phyloP scores from a whole-genome alignment of 75 land plant genomes.

The Pinus tabuliformis region DNA sequence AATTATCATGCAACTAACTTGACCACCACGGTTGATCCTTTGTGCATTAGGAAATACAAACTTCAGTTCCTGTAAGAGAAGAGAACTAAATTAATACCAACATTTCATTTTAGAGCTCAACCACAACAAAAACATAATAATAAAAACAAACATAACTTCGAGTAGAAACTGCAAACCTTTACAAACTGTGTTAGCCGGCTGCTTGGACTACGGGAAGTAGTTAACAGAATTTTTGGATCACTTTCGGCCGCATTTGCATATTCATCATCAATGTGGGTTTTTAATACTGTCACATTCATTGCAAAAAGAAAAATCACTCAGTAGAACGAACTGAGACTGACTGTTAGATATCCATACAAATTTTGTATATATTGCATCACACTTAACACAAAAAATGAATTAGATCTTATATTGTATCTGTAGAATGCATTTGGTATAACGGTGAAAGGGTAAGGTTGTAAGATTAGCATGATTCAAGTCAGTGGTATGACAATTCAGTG shows the following conservation, averaged over 20 bases:
- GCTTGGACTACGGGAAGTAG: conserved; percentile 95
- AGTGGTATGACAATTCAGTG: no score
- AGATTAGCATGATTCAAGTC: no score
- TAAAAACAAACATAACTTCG: neutral
- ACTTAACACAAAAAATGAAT: no score
- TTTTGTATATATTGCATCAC: no score
- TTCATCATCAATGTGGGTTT: conserved; percentile 87
- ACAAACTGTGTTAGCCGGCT: conserved; percentile 89
- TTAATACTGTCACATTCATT: conserved; percentile 38
- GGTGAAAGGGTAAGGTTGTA: no score
- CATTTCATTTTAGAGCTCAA: neutral
- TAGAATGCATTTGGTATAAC: no score
- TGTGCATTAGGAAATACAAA: conserved; percentile 89
- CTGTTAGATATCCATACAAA: neutral
- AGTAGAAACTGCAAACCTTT: conserved; percentile 47
- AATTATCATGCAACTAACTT: conserved; percentile 41
- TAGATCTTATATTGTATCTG: no score
- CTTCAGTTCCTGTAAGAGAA: conserved; percentile 67
- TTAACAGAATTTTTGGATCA: conserved; percentile 92
- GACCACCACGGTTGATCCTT: conserved; percentile 90
- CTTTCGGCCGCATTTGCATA: conserved; percentile 78
- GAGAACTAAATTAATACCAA: neutral
- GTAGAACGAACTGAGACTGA: neutral
- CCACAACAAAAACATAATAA: neutral
- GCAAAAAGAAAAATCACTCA: neutral